Evolutionary conservation across 2,329 filamentous ascomycete species (phyloP).

Genomic region (Aspergillus sp.): DNA sequence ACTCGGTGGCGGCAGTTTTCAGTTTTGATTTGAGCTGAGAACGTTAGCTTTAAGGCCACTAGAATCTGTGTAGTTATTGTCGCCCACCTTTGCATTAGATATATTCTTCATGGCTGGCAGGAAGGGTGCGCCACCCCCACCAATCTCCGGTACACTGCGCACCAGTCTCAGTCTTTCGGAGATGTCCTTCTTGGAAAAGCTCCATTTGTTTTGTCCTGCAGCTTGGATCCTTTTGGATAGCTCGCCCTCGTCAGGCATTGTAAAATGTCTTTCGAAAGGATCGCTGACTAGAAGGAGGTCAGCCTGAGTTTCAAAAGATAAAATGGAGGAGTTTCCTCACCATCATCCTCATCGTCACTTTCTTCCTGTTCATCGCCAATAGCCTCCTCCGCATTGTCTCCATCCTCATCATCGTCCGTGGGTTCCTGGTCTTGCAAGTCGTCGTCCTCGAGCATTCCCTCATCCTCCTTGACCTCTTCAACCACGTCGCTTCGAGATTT

Average conservation of each 20-base stretch:
- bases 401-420: slow-evolving; percentile 38
- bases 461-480: slow-evolving; percentile 23
- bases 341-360: slow-evolving; percentile 34
- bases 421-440: slow-evolving; percentile 46
- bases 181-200: slow-evolving; percentile 34
- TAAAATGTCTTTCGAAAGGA: slow-evolving; percentile 79
- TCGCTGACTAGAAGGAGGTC: slow-evolving; percentile 56
- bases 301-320: slow-evolving; percentile 19
- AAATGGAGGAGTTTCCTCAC: slow-evolving; percentile 2
- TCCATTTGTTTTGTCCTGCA: slow-evolving; percentile 47
- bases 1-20: slow-evolving; percentile 48
- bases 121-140: slow-evolving; percentile 16
- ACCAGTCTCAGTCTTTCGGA: slow-evolving; percentile 26
- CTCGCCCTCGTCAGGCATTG: slow-evolving; percentile 58
- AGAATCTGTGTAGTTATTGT: background rate
- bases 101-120: slow-evolving; percentile 27
- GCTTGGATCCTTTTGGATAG: slow-evolving; percentile 50
- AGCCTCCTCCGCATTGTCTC: slow-evolving; percentile 34
- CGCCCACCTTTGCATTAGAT: slow-evolving; percentile 30
- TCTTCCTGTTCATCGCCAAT: slow-evolving; percentile 22
- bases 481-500: slow-evolving; percentile 16
- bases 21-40: slow-evolving; percentile 67
- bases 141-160: slow-evolving; percentile 24
- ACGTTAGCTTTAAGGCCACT: background rate
- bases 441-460: slow-evolving; percentile 35